Conservation (phyloP, 148 eudicot genomes). For the Oxyria digyna region DNA sequence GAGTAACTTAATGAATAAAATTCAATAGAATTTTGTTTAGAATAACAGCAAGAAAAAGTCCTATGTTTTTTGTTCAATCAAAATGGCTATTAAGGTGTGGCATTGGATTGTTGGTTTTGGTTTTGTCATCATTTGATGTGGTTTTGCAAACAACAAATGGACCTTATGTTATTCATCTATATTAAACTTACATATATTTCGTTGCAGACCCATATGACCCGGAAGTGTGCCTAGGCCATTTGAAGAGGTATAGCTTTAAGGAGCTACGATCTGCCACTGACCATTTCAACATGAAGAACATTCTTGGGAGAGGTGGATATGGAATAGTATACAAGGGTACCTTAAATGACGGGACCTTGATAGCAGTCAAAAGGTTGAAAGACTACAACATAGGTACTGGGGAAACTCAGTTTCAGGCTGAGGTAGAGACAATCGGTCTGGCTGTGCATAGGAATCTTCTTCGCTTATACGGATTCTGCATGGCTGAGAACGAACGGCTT, state of each 20-base stretch:
- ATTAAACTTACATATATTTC: neutral
- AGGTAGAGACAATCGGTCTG: constrained; percentile 79
- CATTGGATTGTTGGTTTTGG: too few relatives aligned
- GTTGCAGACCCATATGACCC: constrained; percentile 78
- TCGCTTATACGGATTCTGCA: constrained; percentile 74
- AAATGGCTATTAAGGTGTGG: neutral
- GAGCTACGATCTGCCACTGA: constrained; percentile 76
- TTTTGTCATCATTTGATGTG: neutral
- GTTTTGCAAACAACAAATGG: neutral
- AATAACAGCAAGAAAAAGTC: too few relatives aligned
- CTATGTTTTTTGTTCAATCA: neutral
- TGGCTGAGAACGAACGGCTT: constrained; percentile 69
- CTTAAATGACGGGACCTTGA: constrained; percentile 57
- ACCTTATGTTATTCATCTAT: neutral
- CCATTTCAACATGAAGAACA: constrained; percentile 68
- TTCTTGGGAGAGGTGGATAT: constrained; percentile 81
- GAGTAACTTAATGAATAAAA: neutral
- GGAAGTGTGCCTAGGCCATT: constrained; percentile 76
- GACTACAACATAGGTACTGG: constrained; percentile 61
- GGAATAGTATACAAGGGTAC: constrained; percentile 78
- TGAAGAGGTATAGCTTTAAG: constrained; percentile 66
- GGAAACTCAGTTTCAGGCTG: constrained; percentile 83
- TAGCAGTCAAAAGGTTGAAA: constrained; percentile 84
- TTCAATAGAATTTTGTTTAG: neutral
- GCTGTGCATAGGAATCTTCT: constrained; percentile 85